Percentiles rank a stretch among this genome's conserved stretches.
phyloP scores from a whole-genome alignment of 2,329 filamentous ascomycete species.

The Atkinsonella hypoxylon region DNA sequence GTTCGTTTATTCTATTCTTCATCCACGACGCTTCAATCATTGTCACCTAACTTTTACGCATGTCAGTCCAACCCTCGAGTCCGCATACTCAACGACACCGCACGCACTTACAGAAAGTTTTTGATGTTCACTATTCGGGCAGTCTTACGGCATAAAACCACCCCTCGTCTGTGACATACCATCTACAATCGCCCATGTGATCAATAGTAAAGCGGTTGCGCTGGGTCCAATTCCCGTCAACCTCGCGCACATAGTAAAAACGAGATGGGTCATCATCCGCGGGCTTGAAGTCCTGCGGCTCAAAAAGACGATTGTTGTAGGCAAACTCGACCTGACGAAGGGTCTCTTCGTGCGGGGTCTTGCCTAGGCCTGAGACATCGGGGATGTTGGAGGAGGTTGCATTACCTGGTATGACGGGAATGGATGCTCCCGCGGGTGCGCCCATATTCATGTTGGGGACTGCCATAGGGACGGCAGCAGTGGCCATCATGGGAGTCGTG shows the following conservation, averaged over 20 bases:
- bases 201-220: slow-evolving; percentile 50
- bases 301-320: slow-evolving; percentile 36
- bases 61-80: neutral
- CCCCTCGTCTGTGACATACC: slow-evolving; percentile 46
- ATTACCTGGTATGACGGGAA: slow-evolving; percentile 30
- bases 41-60: neutral
- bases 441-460: neutral
- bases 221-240: slow-evolving; percentile 48
- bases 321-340: slow-evolving; percentile 37
- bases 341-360: slow-evolving; percentile 35
- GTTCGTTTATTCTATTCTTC: neutral
- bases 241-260: slow-evolving; percentile 49
- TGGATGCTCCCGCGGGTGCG: slow-evolving; percentile 11
- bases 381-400: slow-evolving; percentile 15
- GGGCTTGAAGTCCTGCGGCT: slow-evolving; percentile 52
- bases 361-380: slow-evolving; percentile 41
- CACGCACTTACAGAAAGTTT: neutral
- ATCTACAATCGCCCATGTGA: slow-evolving; percentile 41
- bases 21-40: neutral
- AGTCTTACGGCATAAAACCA: slow-evolving; percentile 50
- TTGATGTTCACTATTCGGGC: slow-evolving; percentile 18
- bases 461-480: slow-evolving; percentile 12
- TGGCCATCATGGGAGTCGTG: slow-evolving; percentile 13
- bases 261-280: slow-evolving; percentile 46
- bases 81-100: neutral